phyloP scores from a whole-genome alignment of 768 basidiomycete species.

The Botryobasidium botryosum region DNA sequence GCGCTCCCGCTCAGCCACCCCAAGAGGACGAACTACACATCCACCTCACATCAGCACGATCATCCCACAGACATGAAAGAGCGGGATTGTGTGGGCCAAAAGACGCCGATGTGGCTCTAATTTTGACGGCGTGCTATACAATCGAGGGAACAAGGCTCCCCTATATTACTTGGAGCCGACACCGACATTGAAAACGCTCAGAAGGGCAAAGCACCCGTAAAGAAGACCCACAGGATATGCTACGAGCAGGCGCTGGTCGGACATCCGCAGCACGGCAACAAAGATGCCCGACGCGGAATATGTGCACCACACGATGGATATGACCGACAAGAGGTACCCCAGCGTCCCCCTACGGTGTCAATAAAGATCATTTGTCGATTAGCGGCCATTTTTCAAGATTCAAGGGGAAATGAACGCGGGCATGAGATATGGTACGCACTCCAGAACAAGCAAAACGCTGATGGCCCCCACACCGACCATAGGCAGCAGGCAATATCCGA shows the following conservation, averaged over 20 bases:
- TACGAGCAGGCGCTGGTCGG: constrained; percentile 83
- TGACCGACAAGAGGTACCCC: constrained; percentile 65
- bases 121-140: too few relatives aligned
- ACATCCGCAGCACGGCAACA: constrained; percentile 88
- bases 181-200: constrained; percentile 68
- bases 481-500: constrained; percentile 91
- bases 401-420: constrained; percentile 1
- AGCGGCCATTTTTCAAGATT: background rate
- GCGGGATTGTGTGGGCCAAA: too few relatives aligned
- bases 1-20: too few relatives aligned
- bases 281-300: constrained; percentile 93
- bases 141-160: too few relatives aligned
- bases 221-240: constrained; percentile 91
- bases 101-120: too few relatives aligned
- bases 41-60: too few relatives aligned
- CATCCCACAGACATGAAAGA: too few relatives aligned
- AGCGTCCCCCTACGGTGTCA: constrained; percentile 42
- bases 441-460: constrained; percentile 71
- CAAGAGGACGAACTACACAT: too few relatives aligned
- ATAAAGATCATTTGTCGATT: background rate
- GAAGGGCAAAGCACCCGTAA: constrained; percentile 85
- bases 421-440: constrained; percentile 37
- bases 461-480: constrained; percentile 90
- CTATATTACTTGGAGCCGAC: background rate
- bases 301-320: constrained; percentile 93